phyloP scores from a whole-genome alignment of 2,329 filamentous ascomycete genomes.

The Curvularia sp. region DNA sequence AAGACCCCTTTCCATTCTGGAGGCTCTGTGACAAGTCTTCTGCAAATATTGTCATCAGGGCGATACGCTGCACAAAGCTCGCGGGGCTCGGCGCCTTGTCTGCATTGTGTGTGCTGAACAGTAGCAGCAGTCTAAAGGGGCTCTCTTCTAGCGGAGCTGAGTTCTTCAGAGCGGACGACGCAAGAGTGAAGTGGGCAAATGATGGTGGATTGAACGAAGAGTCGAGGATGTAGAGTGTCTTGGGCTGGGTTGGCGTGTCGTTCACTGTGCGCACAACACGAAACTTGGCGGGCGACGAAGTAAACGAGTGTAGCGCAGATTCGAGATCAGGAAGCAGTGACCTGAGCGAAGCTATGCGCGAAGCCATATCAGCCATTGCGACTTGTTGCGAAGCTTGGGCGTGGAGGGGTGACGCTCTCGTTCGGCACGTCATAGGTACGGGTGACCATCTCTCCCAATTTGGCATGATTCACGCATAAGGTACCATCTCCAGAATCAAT shows the following conservation, averaged over 20 bases:
- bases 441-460: neutral
- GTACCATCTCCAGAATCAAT: too few species aligned
- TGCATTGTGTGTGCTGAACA: slow-evolving; percentile 70
- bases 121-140: slow-evolving; percentile 61
- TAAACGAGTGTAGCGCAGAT: slow-evolving; percentile 42
- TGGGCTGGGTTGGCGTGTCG: slow-evolving; percentile 39
- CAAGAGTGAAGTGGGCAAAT: slow-evolving; percentile 64
- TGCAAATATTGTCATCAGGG: slow-evolving; percentile 75
- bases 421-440: slow-evolving; percentile 5
- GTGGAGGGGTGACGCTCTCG: slow-evolving; percentile 3
- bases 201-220: slow-evolving; percentile 72
- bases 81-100: slow-evolving; percentile 72
- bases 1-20: slow-evolving; percentile 10
- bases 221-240: slow-evolving; percentile 67
- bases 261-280: slow-evolving; percentile 47
- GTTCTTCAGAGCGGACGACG: slow-evolving; percentile 59
- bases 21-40: slow-evolving; percentile 55
- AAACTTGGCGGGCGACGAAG: slow-evolving; percentile 43
- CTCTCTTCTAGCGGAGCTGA: slow-evolving; percentile 39
- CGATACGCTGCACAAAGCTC: slow-evolving; percentile 69
- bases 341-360: slow-evolving; percentile 36
- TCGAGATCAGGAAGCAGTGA: slow-evolving; percentile 44
- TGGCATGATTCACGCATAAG: neutral
- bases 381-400: slow-evolving; percentile 2
- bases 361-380: slow-evolving; percentile 37